Evolutionary conservation across 371 early-diverging fungal species (phyloP), one percentile per base, ranked within the genome.

Genomic region (Batrachochytrium dendrobatidis): DNA sequence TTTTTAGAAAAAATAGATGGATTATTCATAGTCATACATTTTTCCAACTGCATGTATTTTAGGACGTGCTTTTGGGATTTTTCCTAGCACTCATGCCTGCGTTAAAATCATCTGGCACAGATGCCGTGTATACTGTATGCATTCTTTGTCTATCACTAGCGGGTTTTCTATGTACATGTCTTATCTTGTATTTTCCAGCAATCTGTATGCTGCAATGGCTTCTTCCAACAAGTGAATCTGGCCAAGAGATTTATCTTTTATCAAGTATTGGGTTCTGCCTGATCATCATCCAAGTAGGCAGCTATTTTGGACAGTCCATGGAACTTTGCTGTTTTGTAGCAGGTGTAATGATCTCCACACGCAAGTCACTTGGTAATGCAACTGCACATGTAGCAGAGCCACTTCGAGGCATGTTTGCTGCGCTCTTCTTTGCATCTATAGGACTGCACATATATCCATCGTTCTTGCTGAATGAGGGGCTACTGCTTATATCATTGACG

Each of bases 301-400:
- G 64, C 7, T 33, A 58, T 25, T 68, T 83, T 26, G 80, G 78
- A 1, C 60, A 82, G 24, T 77, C 78, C 26, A 73, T 79, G 67
- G 85, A 85, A 61, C 30, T 85, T 6, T 81, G 79, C 1, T 83
- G 81, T 44, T 85, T 85, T 70, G 77, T 82, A 2, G 83, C 82
- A 0, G 85, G 85, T 43, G 79, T 83, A 7, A 62, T 81, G 32
- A 59, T 85, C 12, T 68, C 76, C 6, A 67, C 77, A 18, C 71
- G 74, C 25, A 71, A 71, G 55, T 49, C 61, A 30, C 30, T 74
- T 32, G 74, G 68, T 58, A 79, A 82, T 7, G 43, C 54, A 69
- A 10, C 69, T 67, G 1, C 58, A 68, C 22, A 66, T 49, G 7
- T 68, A 5, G 72, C 83, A 54, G 77, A 77, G 50, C 81, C 85